Evolutionary conservation across 257 asterid species (phyloP).

Genomic region (Misopates orontium): DNA sequence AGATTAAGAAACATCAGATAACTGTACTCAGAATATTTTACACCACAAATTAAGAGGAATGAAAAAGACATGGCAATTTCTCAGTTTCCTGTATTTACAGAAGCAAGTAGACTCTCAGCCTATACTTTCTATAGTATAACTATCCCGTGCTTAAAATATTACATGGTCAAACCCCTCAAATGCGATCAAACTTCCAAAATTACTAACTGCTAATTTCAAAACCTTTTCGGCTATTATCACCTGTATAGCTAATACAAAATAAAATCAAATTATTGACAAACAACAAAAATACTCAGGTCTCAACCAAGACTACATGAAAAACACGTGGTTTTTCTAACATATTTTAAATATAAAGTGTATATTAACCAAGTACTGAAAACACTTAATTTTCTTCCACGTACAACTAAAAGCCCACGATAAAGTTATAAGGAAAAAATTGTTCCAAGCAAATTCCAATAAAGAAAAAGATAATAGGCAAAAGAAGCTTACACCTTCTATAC

Average conservation of each 20-base stretch:
- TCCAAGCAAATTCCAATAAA: conserved; percentile 12
- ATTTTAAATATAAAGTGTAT: conserved; percentile 16
- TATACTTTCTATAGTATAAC: neutral
- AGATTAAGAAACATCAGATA: neutral
- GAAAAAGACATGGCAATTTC: neutral
- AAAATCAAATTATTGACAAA: neutral
- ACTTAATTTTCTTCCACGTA: conserved; percentile 13
- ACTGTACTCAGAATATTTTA: neutral
- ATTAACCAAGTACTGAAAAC: conserved; percentile 15
- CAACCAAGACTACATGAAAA: neutral
- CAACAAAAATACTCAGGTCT: neutral
- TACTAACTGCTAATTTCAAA: conserved; percentile 19
- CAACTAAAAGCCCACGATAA: conserved; percentile 4
- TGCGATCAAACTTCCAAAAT: neutral
- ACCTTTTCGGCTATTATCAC: conserved; percentile 17
- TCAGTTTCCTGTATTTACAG: conserved; percentile 3
- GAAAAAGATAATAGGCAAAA: conserved; percentile 15
- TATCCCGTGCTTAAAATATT: conserved; percentile 5
- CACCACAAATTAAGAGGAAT: too few relatives aligned
- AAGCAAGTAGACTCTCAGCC: neutral
- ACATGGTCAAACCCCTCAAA: conserved; percentile 19
- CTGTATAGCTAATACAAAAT: conserved; percentile 5
- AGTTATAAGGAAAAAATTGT: neutral
- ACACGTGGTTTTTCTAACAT: conserved; percentile 19
- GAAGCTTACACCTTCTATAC: conserved; percentile 67